These are phyloP conservation scores for Aspergillus bridgeri DNA, from an alignment of 495 filamentous ascomycete genomes.

Conservation along the genomic window DNA sequence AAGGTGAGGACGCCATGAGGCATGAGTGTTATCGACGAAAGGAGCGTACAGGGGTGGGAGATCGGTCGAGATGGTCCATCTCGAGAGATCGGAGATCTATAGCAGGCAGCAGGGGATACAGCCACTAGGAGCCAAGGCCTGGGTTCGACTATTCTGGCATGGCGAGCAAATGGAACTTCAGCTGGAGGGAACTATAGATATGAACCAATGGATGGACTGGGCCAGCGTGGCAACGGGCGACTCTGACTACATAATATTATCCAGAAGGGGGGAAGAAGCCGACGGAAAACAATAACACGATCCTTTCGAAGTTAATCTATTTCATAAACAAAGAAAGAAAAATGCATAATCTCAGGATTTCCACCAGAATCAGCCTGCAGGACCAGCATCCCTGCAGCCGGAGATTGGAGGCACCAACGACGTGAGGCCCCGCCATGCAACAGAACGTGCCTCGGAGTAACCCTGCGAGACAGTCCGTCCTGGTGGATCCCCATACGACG, in stretches of 20 bases:
- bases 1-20: constrained; percentile 4
- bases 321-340: background rate
- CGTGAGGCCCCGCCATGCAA: no score
- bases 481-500: background rate
- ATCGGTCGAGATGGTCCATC: background rate
- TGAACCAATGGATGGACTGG: background rate
- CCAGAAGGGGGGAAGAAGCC: background rate
- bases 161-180: background rate
- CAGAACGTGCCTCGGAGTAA: background rate
- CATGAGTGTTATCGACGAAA: background rate
- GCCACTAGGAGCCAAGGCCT: background rate
- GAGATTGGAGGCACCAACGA: no score
- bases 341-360: background rate
- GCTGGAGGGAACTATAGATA: background rate
- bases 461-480: background rate
- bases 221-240: background rate
- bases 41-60: background rate
- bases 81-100: background rate
- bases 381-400: background rate
- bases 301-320: background rate
- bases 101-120: background rate
- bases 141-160: background rate
- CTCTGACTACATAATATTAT: background rate
- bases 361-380: background rate
- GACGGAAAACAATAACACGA: background rate